Evolutionary conservation across 129 eudicot genomes (phyloP).

Genomic region (Pittosporum tobira): DNA sequence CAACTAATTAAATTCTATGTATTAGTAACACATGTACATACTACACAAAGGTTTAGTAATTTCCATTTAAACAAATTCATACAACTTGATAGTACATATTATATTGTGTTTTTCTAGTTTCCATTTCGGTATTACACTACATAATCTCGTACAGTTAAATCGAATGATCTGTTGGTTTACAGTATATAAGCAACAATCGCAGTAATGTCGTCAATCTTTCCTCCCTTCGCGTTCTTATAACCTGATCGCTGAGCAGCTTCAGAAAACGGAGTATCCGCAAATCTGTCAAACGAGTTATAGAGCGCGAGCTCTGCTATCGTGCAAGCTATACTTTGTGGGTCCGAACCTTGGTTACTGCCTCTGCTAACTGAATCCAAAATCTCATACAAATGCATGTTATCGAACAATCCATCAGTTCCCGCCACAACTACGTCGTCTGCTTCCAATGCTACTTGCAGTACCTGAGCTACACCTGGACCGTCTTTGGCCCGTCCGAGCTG

Average conservation of each 20-base stretch:
- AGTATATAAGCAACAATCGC: slow-evolving; percentile 3
- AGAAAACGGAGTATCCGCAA: slow-evolving; percentile 21
- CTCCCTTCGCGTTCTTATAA: slow-evolving; percentile 4
- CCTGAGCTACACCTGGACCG: slow-evolving; percentile 9
- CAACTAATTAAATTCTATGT: no score
- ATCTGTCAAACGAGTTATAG: slow-evolving; percentile 17
- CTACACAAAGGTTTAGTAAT: no score
- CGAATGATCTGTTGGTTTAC: no score
- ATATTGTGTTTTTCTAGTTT: no score
- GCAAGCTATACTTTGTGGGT: slow-evolving; percentile 12
- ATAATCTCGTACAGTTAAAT: no score
- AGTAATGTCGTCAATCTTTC: slow-evolving; percentile 18
- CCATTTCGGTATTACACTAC: no score
- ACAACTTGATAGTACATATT: no score
- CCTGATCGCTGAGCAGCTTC: slow-evolving; percentile 12
- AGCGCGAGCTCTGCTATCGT: slow-evolving; percentile 14
- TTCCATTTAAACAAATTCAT: no score
- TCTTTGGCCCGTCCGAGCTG: slow-evolving; percentile 18
- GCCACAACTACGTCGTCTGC: slow-evolving; percentile 20
- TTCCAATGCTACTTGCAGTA: neutral
- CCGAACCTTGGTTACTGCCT: neutral
- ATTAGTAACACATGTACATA: no score
- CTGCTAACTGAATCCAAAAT: neutral
- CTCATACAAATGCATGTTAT: slow-evolving; percentile 13
- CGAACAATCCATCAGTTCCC: slow-evolving; percentile 38